Percentiles rank a stretch among this genome's conserved stretches.
phyloP scores from a whole-genome alignment of 768 basidiomycete genomes.

The Pisolithus tinctorius region DNA sequence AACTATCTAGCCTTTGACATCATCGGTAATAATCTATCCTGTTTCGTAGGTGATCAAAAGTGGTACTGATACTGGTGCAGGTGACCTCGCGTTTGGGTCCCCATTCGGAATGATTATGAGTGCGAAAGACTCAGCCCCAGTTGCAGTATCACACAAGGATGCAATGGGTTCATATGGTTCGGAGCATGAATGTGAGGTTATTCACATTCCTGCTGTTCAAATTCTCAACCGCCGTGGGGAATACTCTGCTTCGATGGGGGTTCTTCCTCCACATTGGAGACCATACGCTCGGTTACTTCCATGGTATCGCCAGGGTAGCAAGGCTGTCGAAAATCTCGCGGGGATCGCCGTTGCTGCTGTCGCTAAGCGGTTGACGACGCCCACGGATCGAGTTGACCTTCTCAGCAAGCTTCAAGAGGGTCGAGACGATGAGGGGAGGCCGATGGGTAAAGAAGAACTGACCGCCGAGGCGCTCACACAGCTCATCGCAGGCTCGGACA shows the following conservation, averaged over 20 bases:
- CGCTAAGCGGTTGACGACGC: conserved; percentile 61
- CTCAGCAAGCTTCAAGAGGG: conserved; percentile 75
- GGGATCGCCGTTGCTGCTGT: conserved; percentile 78
- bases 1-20: conserved; percentile 70
- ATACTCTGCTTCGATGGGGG: conserved; percentile 79
- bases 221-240: conserved; percentile 88
- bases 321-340: conserved; percentile 65
- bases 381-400: conserved; percentile 72
- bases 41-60: background rate
- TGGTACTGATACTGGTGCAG: conserved; percentile 9
- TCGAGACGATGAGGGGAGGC: conserved; percentile 70
- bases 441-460: conserved; percentile 74
- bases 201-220: conserved; percentile 70
- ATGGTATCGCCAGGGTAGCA: conserved; percentile 66
- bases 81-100: conserved; percentile 77
- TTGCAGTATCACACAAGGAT: conserved; percentile 49
- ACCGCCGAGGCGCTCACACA: conserved; percentile 86
- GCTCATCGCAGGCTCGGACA: conserved; percentile 86
- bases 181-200: conserved; percentile 36
- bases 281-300: conserved; percentile 60
- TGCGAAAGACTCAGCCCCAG: conserved; percentile 64
- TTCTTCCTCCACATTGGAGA: conserved; percentile 64
- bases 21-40: conserved; percentile 40
- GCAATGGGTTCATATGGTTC: conserved; percentile 54
- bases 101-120: conserved; percentile 86